Evolutionary conservation across 306 rosid genomes (phyloP).

Genomic region (Carpinus viminea): DNA sequence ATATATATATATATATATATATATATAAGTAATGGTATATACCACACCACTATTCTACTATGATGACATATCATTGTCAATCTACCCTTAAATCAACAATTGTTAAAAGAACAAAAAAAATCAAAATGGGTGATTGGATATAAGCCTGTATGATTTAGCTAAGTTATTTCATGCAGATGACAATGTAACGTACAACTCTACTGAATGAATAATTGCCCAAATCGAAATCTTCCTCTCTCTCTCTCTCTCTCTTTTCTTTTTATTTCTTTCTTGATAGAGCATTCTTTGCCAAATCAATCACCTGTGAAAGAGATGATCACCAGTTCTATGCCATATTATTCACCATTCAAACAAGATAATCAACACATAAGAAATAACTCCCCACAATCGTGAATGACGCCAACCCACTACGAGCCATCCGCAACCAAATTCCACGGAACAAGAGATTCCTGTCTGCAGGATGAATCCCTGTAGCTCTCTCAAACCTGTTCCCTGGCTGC

Average conservation of each 20-base stretch:
- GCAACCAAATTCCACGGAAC: conserved; percentile 62
- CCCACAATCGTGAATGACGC: conserved; percentile 72
- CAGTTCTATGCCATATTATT: conserved; percentile 13
- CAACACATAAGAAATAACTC: conserved; percentile 63
- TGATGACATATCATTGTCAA: too few species aligned
- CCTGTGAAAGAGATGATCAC: not conserved
- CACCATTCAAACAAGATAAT: conserved; percentile 42
- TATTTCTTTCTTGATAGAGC: not conserved
- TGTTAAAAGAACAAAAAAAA: too few species aligned
- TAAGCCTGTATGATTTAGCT: too few species aligned
- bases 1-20: too few species aligned
- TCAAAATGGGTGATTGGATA: too few species aligned
- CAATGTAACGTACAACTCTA: too few species aligned
- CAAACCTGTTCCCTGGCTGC: conserved; percentile 66
- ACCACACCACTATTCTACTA: too few species aligned
- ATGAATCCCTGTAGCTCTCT: conserved; percentile 72
- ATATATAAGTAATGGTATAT: too few species aligned
- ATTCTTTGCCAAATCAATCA: not conserved
- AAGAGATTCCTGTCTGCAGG: conserved; percentile 74
- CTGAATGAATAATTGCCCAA: not conserved
- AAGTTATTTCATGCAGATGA: too few species aligned
- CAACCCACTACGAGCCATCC: conserved; percentile 76
- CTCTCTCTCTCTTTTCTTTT: not conserved
- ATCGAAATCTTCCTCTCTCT: not conserved
- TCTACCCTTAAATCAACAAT: too few species aligned